Base-by-base conservation (phyloP, 306 rosid genomes). In the Vachellia pachyceras region DNA sequence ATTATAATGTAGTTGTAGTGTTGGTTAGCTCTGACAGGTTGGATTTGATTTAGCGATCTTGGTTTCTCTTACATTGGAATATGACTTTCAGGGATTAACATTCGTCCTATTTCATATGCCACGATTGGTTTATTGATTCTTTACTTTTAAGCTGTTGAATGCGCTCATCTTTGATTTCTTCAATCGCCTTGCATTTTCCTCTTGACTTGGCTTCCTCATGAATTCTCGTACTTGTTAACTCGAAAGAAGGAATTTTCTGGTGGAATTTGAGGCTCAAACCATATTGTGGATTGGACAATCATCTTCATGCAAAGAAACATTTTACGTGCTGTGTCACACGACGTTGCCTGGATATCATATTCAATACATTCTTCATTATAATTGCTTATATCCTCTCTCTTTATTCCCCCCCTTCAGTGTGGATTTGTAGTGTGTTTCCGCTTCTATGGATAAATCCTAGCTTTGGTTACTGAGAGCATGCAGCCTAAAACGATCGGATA, bases 381-480 rank as follows among this genome's bases (percentile, higher is more conserved):
- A n/a, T n/a, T n/a, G n/a, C n/a, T n/a, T n/a, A 25, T 60, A 9
- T 60, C 39, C 66, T 23, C 37, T 23, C 17, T 60, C 66, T 60
- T 25, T 23, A 25, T 25, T 14, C n/a, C 25, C 20, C 57, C 60
- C 41, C 35, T 72, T 77, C 9, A 35, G 42, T 65, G 76, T 23
- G 61, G 42, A 52, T 54, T 36, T 65, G 63, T 73, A 39, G 8
- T 52, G 58, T 39, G 40, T n/a, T 73, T 64, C 18, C 45, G n/a
- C 44, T 37, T 35, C 23, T 14, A 25, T 60, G 14, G 61, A 46
- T 69, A 60, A 41, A 29, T 54, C n/a, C n/a, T n/a, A n/a, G n/a
- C n/a, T n/a, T n/a, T n/a, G n/a, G n/a, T n/a, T n/a, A n/a, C n/a
- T n/a, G n/a, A n/a, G n/a, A n/a, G n/a, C n/a, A n/a, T n/a, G n/a